Base-by-base conservation (phyloP, 1,139 yeast species). In the Candida dubliniensis region DNA sequence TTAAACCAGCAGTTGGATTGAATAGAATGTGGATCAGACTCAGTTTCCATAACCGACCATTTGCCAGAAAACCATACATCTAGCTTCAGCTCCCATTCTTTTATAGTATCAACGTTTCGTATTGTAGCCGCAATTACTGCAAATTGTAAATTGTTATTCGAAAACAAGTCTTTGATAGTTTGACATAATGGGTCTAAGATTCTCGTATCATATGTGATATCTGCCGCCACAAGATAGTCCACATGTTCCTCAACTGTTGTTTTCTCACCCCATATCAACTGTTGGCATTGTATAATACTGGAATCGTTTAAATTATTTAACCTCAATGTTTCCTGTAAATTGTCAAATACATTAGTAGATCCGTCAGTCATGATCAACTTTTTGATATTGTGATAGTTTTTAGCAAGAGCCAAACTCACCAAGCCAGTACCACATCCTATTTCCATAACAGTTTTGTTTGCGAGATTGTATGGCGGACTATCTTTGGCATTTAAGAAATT, bases 351-450 rank as follows among this genome's bases (percentile, higher is more conserved):
- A 9, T 67, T 66, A 1, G 77, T 69, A 52, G 86, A 90, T 1
- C 96, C 96, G 59, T 91, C 98, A 0, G 96, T 88, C 24, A 87
- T 67, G 2, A 74, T 62, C 7, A 84, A 60, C 38, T 63, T 58
- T 2, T 54, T 51, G 4, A 66, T 47, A 11, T 50, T 50, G 10
- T 47, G 49, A 45, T 63, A 64, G 40, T 64, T 51, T 40, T 65
- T 65, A n/a, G 64, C 60, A 9, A 83, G 54, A 1, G 85, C 65
- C 14, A 88, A 58, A 11, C 95, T 83, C 1, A 87, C 84, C n/a
- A 91, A 64, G 0, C 97, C 97, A 0, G 98, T 89, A 0, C 98
- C 98, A 18, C 95, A 79, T 0, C 98, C 98, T 26, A 91, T 63
- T 56, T 91, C 98, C 25, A 89, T 59, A 0, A 87, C 61, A 0